Percentiles rank a stretch among this genome's conserved stretches.
Conservation (phyloP, 2,329 filamentous ascomycete species). For the Pseudogymnoascus sp. region DNA sequence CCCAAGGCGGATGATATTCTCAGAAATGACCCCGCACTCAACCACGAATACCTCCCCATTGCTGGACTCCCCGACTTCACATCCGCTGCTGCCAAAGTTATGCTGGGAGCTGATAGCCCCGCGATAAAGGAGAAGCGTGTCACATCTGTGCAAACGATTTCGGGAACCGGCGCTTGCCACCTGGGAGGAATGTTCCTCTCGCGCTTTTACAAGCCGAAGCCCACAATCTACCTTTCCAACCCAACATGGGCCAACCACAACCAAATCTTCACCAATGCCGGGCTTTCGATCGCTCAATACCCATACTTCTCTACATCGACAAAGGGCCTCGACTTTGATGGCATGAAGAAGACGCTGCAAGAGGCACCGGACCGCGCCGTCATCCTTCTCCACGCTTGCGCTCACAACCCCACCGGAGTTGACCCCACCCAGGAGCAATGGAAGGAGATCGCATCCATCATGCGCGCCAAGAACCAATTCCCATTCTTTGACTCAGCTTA, state of each 20-base stretch:
- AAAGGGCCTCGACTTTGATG: slow-evolving; percentile 83
- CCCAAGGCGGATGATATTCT: slow-evolving; percentile 80
- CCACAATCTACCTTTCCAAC: slow-evolving; percentile 79
- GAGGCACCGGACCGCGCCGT: slow-evolving; percentile 70
- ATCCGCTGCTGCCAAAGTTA: slow-evolving; percentile 79
- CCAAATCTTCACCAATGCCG: slow-evolving; percentile 93
- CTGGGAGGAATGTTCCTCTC: slow-evolving; percentile 87
- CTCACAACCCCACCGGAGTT: slow-evolving; percentile 96
- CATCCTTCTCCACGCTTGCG: slow-evolving; percentile 87
- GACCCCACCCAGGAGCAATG: slow-evolving; percentile 92
- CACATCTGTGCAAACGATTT: slow-evolving; percentile 85
- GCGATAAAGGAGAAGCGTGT: slow-evolving; percentile 77
- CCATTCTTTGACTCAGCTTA: slow-evolving; percentile 98
- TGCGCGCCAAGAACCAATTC: slow-evolving; percentile 75
- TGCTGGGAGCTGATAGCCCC: slow-evolving; percentile 69
- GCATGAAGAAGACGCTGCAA: slow-evolving; percentile 66
- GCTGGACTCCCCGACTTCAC: slow-evolving; percentile 81
- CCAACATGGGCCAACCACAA: slow-evolving; percentile 99
- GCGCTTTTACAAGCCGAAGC: slow-evolving; percentile 74
- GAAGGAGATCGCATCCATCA: slow-evolving; percentile 74
- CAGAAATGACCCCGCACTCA: slow-evolving; percentile 77
- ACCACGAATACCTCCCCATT: slow-evolving; percentile 98
- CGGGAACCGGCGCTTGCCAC: slow-evolving; percentile 91
- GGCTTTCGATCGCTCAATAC: slow-evolving; percentile 68
- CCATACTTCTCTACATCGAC: slow-evolving; percentile 89